Evolutionary conservation across 176 grass and related monocot genomes (phyloP).

Genomic region (Bonia amplexicaulis): DNA sequence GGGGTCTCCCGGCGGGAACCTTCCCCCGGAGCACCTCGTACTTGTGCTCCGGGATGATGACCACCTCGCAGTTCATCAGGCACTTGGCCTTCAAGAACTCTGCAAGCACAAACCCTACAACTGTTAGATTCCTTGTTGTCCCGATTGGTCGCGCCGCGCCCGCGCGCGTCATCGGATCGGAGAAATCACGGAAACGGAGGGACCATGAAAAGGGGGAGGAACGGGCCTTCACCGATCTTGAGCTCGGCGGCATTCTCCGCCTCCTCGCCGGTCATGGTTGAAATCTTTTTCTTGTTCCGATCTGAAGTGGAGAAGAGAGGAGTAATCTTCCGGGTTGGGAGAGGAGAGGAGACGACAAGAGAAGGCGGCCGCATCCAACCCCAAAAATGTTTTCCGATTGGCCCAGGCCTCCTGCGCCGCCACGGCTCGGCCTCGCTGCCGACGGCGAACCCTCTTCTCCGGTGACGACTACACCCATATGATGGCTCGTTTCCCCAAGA

Average conservation of each 20-base stretch:
- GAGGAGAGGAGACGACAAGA: too few relatives aligned
- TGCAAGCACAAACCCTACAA: background rate
- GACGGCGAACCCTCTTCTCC: too few relatives aligned
- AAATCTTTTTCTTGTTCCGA: background rate
- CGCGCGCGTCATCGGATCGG: background rate
- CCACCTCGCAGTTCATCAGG: constrained; percentile 97
- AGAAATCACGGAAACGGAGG: background rate
- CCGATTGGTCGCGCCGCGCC: too few relatives aligned
- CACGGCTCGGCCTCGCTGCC: too few relatives aligned
- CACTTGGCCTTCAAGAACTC: constrained; percentile 95
- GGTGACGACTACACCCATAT: too few relatives aligned
- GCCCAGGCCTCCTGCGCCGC: too few relatives aligned
- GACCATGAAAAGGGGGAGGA: rapidly evolving
- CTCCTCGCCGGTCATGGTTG: constrained; percentile 72
- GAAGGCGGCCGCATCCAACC: too few relatives aligned
- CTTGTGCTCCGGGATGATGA: constrained; percentile 85
- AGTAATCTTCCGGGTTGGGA: too few relatives aligned
- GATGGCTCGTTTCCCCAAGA: too few relatives aligned
- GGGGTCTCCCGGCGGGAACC: constrained; percentile 4
- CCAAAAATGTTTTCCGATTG: too few relatives aligned
- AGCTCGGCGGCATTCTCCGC: constrained; percentile 95
- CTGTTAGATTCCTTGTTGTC: background rate
- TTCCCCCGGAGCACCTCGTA: constrained; percentile 58
- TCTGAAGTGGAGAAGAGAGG: background rate
- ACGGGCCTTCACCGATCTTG: constrained; percentile 82